Conservation (phyloP, 2,329 filamentous ascomycete genomes). For the Lomentospora prolificans region DNA sequence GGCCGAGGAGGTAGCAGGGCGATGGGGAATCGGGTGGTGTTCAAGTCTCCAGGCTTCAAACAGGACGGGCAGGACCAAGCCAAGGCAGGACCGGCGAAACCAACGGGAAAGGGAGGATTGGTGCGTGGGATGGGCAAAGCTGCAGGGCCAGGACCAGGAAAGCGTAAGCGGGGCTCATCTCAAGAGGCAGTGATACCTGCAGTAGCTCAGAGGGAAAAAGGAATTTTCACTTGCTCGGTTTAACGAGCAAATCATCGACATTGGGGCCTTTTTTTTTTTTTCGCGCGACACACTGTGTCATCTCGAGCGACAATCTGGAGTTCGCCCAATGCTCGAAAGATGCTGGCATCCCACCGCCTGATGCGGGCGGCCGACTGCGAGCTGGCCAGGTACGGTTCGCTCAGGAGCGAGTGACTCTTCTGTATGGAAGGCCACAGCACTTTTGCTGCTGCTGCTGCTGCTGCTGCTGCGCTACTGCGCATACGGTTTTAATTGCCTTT, state of each 20-base stretch:
- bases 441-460: too few relatives aligned
- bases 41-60: slow-evolving; percentile 8
- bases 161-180: neutral
- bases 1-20: neutral
- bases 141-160: neutral
- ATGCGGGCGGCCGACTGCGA: neutral
- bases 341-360: too few relatives aligned
- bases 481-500: too few relatives aligned
- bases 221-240: neutral
- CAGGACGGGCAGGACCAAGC: neutral
- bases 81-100: neutral
- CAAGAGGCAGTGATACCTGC: neutral
- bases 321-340: too few relatives aligned
- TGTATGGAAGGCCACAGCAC: too few relatives aligned
- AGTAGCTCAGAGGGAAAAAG: neutral
- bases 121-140: neutral
- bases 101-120: too few relatives aligned
- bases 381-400: neutral
- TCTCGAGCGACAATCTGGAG: neutral
- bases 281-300: neutral
- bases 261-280: neutral
- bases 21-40: neutral
- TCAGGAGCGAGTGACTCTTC: too few relatives aligned
- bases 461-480: too few relatives aligned
- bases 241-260: too few relatives aligned